Conservation (phyloP, 2,329 filamentous ascomycete genomes). For the Diaporthe aspalathi region DNA sequence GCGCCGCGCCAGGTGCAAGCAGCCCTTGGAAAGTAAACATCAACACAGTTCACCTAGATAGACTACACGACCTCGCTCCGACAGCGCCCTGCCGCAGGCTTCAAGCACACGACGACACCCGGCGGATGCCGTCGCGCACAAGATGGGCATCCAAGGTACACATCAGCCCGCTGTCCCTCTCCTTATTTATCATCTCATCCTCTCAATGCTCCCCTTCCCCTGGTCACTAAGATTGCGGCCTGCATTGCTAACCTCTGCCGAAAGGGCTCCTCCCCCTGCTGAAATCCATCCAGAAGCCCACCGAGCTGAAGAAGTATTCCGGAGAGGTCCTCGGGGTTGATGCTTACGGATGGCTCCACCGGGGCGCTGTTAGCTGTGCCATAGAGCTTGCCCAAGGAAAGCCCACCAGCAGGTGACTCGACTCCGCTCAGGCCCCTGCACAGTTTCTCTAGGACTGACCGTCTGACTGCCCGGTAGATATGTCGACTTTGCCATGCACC, state of each 20-base stretch:
- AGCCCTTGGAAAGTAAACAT: conserved; percentile 11
- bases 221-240: background rate
- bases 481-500: conserved; percentile 89
- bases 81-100: background rate
- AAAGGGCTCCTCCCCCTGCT: conserved; percentile 88
- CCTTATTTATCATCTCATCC: background rate
- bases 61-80: background rate
- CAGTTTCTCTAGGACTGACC: background rate
- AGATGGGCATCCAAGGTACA: conserved; percentile 46
- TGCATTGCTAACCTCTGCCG: background rate
- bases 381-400: conserved; percentile 90
- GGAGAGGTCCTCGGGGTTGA: conserved; percentile 95
- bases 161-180: background rate
- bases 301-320: conserved; percentile 84
- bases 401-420: conserved; percentile 82
- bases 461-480: conserved; percentile 66
- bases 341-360: conserved; percentile 97
- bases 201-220: too few species aligned
- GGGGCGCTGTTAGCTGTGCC: conserved; percentile 89
- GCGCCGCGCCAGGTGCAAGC: conserved; percentile 7
- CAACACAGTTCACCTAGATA: background rate
- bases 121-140: conserved; percentile 12
- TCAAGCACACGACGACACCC: background rate
- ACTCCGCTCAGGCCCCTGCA: background rate
- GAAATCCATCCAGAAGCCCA: conserved; percentile 94